Base-by-base conservation (phyloP, 2,329 filamentous ascomycete species). In the Cladobotryum mycophilum region DNA sequence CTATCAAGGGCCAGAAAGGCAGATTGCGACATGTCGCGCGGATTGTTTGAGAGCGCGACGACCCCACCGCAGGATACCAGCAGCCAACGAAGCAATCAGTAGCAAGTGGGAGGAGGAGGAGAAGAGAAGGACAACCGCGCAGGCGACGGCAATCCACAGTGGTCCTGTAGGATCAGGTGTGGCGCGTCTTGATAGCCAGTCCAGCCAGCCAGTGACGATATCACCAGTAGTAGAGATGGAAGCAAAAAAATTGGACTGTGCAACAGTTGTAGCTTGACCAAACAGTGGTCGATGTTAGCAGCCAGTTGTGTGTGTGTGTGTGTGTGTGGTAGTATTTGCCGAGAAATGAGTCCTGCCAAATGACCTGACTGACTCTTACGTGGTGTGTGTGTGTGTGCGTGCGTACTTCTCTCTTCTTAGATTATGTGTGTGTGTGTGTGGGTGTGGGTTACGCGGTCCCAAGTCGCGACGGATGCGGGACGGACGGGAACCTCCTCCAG, bases 371-470 rank as follows among this genome's bases (percentile, higher is more conserved):
- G 25, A 30, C 25, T 30, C 25, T 30, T 30, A n/a, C 42, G 48
- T 35, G 22, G 42, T 34, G 42, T 34, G 42, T 45, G 42, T 45
- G 42, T 15, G 42, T 34, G 25, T 30, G 25, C 6, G 25, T 30
- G 25, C 25, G 25, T 30, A 11, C 25, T 30, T 30, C 25, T 30
- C 6, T 30, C 25, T 30, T 30, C 25, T 30, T 6, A 40, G 37
- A 40, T 15, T 43, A 17, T 18, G 42, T 35, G 42, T 34, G 42
- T 45, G 42, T 6, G 51, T 49, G 48, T 46, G 51, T 53, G 51
- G 48, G 51, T 48, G 51, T 49, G 56, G 57, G 58, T 62, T 61
- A 64, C 61, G 61, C 61, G 63, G 62, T 64, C 57, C 25, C 53
- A 47, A 47, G 61, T 60, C 61, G 60, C 62, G 61, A 63, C 60